phyloP scores from a whole-genome alignment of 164 flowering plant species.

The Pachysandra terminalis region DNA sequence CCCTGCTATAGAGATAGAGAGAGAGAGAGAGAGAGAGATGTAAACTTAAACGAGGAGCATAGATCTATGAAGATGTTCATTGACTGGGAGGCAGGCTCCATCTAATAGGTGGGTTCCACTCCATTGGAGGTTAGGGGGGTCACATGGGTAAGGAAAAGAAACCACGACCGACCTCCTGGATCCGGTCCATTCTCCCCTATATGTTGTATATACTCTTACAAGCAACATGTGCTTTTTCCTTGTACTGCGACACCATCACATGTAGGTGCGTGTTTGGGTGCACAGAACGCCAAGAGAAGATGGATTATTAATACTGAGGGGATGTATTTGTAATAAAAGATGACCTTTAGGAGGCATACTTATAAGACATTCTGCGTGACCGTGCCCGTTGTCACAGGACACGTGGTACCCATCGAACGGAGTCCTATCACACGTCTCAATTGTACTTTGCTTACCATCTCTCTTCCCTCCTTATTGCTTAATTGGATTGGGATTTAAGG shows the following conservation, averaged over 20 bases:
- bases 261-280: neutral
- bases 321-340: neutral
- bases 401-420: neutral
- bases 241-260: neutral
- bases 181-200: constrained; percentile 5
- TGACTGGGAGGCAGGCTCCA: neutral
- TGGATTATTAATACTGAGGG: neutral
- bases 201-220: neutral
- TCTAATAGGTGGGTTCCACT: neutral
- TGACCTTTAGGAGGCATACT: neutral
- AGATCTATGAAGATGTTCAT: neutral
- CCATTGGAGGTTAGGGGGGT: neutral
- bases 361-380: neutral
- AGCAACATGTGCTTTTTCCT: neutral
- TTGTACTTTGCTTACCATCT: too few species aligned
- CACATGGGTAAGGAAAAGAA: constrained; percentile 2
- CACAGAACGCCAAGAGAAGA: neutral
- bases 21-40: neutral
- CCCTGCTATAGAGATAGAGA: neutral
- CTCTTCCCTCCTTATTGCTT: too few species aligned
- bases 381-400: neutral
- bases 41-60: neutral
- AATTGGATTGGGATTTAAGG: too few species aligned
- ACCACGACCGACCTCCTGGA: neutral
- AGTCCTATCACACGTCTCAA: neutral